phyloP scores from a whole-genome alignment of 2,329 filamentous ascomycete species.

The Aspergillus uvarum region DNA sequence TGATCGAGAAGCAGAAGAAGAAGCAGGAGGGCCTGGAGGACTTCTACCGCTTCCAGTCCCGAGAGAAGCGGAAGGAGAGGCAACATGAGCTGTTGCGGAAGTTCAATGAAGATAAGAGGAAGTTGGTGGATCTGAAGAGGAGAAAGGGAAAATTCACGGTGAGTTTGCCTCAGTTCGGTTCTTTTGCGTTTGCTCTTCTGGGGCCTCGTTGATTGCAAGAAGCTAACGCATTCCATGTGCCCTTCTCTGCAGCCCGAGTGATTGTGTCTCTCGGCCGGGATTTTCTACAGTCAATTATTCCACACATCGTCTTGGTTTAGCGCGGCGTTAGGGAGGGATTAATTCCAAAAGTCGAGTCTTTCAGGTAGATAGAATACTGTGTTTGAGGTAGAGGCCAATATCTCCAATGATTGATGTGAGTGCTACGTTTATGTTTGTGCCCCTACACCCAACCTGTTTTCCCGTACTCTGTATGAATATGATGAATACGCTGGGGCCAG shows the following conservation, averaged over 20 bases:
- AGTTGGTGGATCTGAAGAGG: conserved; percentile 68
- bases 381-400: conserved; percentile 6
- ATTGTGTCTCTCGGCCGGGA: conserved; percentile 11
- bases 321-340: conserved; percentile 31
- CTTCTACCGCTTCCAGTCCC: conserved; percentile 81
- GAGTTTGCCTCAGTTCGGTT: conserved; percentile 15
- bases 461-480: conserved; percentile 22
- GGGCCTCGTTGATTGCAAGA: neutral
- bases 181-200: neutral
- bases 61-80: conserved; percentile 75
- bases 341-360: conserved; percentile 9
- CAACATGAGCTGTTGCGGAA: conserved; percentile 66
- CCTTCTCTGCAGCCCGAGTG: conserved; percentile 34
- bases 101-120: conserved; percentile 75
- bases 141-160: conserved; percentile 62
- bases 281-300: conserved; percentile 6
- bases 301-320: conserved; percentile 22
- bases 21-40: conserved; percentile 65
- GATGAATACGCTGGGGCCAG: conserved; percentile 57
- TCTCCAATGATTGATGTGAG: conserved; percentile 23
- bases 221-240: conserved; percentile 4
- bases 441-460: neutral
- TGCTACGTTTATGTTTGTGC: conserved; percentile 8
- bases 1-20: conserved; percentile 61
- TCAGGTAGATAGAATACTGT: conserved; percentile 7